These are phyloP conservation scores for Pueraria montana DNA, from an alignment of 306 rosid species.

Conservation along the genomic window DNA sequence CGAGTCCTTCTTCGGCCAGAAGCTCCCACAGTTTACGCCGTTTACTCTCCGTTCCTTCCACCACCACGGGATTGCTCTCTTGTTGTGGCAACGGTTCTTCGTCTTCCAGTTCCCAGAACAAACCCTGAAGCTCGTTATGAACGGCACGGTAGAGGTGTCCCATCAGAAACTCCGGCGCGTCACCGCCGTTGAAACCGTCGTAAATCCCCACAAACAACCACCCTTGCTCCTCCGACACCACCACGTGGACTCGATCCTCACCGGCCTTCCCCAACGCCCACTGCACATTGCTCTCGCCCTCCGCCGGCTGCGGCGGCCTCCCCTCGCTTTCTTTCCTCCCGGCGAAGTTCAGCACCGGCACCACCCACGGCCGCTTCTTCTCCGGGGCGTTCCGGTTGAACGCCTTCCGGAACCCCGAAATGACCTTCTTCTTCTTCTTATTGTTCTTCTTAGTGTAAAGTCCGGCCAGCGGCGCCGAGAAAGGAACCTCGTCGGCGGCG, in stretches of 20 bases:
- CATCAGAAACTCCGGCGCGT: constrained; percentile 92
- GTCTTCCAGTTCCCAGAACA: constrained; percentile 81
- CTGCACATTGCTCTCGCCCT: constrained; percentile 70
- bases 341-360: constrained; percentile 80
- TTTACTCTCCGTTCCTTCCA: constrained; percentile 59
- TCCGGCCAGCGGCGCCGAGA: constrained; percentile 92
- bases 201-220: constrained; percentile 95
- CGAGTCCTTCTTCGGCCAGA: constrained; percentile 88
- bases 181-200: constrained; percentile 93
- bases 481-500: constrained; percentile 55
- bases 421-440: constrained; percentile 70
- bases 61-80: constrained; percentile 44
- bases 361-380: constrained; percentile 94
- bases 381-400: constrained; percentile 72
- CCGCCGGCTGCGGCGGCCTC: constrained; percentile 43
- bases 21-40: constrained; percentile 85
- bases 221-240: constrained; percentile 91
- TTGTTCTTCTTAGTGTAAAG: constrained; percentile 64
- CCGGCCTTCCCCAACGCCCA: constrained; percentile 96
- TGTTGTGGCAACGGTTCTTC: not conserved
- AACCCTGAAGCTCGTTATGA: constrained; percentile 84
- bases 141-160: constrained; percentile 86
- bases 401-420: constrained; percentile 79
- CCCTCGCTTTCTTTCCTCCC: constrained; percentile 75
- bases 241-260: constrained; percentile 94